Conservation (phyloP, 1,284 basidiomycete species). For the Ustilago nuda region DNA sequence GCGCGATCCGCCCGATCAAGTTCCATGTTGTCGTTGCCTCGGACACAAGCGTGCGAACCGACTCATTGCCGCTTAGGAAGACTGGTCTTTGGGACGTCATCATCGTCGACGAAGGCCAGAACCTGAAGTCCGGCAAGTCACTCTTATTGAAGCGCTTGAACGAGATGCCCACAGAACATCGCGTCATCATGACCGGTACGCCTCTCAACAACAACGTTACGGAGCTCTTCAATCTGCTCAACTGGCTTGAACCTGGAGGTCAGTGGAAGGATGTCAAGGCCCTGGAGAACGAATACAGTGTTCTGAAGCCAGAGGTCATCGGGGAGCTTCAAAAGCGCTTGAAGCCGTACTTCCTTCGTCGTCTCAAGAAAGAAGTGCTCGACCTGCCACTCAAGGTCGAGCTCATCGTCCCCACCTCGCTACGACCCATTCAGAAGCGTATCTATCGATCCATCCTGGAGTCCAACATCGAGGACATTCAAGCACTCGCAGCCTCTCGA, state of each 20-base stretch:
- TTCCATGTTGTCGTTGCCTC: conserved; percentile 59
- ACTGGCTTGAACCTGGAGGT: conserved; percentile 52
- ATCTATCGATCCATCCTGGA: conserved; percentile 76
- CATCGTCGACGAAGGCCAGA: conserved; percentile 91
- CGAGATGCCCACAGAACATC: conserved; percentile 81
- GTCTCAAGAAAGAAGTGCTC: conserved; percentile 91
- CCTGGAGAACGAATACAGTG: conserved; percentile 49
- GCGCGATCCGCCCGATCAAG: conserved; percentile 50
- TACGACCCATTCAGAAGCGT: conserved; percentile 87
- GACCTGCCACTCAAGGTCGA: conserved; percentile 85
- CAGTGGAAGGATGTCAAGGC: conserved; percentile 52
- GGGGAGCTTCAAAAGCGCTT: conserved; percentile 81
- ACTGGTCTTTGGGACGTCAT: conserved; percentile 91
- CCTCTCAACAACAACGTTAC: conserved; percentile 96
- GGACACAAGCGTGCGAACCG: conserved; percentile 38
- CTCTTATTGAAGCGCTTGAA: conserved; percentile 85
- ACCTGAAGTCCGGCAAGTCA: conserved; percentile 74
- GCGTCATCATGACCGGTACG: conserved; percentile 92
- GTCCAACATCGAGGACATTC: conserved; percentile 56
- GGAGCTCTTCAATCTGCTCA: conserved; percentile 72
- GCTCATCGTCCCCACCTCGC: conserved; percentile 87
- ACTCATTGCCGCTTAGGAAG: conserved; percentile 73
- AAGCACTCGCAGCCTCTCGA: conserved; percentile 46
- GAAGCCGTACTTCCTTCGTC: conserved; percentile 90
- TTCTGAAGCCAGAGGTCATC: conserved; percentile 60